A percentile compares a stretch with the other conserved stretches of the same genome.
These are phyloP conservation scores for Acorus calamus DNA, from an alignment of 106 monocot genomes.

Conservation along the genomic window DNA sequence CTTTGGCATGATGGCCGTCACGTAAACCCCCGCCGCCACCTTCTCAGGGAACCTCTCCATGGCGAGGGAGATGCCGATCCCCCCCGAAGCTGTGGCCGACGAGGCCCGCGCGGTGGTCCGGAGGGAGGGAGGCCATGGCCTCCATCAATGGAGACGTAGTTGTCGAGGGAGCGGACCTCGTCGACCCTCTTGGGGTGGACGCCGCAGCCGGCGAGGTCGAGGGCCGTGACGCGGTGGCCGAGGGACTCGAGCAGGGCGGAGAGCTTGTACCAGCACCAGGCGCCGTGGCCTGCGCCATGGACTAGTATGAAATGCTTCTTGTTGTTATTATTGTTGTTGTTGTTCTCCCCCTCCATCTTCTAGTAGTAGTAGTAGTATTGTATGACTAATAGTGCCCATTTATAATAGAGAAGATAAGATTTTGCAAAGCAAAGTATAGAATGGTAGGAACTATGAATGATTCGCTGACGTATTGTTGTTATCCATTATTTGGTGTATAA, in stretches of 20 bases:
- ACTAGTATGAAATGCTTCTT: slow-evolving; percentile 21
- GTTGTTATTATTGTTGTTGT: too few relatives aligned
- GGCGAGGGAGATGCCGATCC: slow-evolving; percentile 22
- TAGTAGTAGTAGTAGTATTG: too few relatives aligned
- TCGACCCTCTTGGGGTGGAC: slow-evolving; percentile 10
- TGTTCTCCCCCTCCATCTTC: too few relatives aligned
- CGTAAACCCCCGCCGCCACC: slow-evolving; percentile 28
- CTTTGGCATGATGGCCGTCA: slow-evolving; percentile 21
- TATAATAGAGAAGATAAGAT: too few relatives aligned
- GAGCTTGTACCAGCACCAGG: slow-evolving; percentile 53
- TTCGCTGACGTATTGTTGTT: too few relatives aligned
- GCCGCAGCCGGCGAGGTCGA: slow-evolving; percentile 31
- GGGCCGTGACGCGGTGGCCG: slow-evolving; percentile 21
- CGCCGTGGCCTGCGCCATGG: slow-evolving; percentile 40
- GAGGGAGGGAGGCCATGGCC: slow-evolving; percentile 14
- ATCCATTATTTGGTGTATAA: too few relatives aligned
- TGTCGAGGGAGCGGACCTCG: slow-evolving; percentile 17
- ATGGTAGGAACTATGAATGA: too few relatives aligned
- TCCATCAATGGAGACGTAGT: slow-evolving; percentile 26
- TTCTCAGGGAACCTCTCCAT: slow-evolving; percentile 39
- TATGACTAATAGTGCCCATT: too few relatives aligned
- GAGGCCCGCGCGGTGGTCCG: slow-evolving; percentile 16
- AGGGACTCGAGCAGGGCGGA: background rate
- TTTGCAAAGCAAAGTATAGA: too few relatives aligned
- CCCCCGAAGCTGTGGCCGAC: slow-evolving; percentile 56